Conservation (phyloP, 2,329 filamentous ascomycete species). For the Sporothrix pseudoabietina region DNA sequence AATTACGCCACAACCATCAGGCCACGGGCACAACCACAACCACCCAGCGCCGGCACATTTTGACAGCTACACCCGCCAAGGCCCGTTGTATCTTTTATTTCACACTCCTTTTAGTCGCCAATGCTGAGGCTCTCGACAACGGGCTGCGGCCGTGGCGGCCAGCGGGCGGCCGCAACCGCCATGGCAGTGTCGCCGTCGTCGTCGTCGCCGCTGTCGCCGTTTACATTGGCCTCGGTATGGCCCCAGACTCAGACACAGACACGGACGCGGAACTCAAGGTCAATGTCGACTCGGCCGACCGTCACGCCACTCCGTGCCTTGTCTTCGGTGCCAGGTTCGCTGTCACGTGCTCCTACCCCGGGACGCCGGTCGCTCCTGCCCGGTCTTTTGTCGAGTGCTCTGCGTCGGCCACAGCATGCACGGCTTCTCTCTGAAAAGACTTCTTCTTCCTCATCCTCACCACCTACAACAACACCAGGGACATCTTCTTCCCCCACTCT, state of each 20-base stretch:
- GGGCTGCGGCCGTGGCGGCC: conserved; percentile 22
- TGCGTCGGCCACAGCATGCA: conserved; percentile 5
- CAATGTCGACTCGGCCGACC: not conserved
- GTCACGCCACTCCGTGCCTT: not conserved
- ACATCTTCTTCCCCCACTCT: not conserved
- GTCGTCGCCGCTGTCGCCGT: not conserved
- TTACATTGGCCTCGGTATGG: not conserved
- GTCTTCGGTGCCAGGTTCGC: not conserved
- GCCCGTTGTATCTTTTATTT: not conserved
- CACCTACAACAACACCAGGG: not conserved
- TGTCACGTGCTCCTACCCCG: not conserved
- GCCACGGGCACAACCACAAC: conserved; percentile 5
- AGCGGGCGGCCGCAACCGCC: not conserved
- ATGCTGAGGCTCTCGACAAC: conserved; percentile 33
- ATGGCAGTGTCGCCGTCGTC: not conserved
- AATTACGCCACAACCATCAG: not conserved
- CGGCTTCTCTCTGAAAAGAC: conserved; percentile 17
- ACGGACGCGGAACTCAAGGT: not conserved
- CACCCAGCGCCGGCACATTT: not conserved
- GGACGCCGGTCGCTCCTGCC: not conserved
- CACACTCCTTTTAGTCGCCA: not conserved
- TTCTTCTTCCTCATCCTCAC: not conserved
- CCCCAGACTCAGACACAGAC: not conserved
- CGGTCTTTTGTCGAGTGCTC: not conserved
- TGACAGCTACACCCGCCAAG: not conserved